Evolutionary conservation across 1,284 basidiomycete species (phyloP).

Genomic region (Cryptococcus sp.): DNA sequence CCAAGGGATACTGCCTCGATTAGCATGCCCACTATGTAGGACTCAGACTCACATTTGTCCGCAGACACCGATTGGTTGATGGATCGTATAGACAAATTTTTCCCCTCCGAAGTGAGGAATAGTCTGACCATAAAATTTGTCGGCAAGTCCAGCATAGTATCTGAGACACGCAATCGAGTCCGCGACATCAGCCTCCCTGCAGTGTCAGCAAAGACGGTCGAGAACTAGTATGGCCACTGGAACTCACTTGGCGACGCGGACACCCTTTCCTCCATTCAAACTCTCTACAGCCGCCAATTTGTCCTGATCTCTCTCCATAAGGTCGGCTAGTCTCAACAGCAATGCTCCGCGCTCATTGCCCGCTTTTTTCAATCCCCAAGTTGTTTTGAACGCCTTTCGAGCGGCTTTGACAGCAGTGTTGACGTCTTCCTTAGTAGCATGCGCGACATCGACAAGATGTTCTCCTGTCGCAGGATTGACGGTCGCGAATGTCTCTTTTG

Average conservation of each 20-base stretch:
- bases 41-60: constrained; percentile 67
- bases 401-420: constrained; percentile 78
- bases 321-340: constrained; percentile 80
- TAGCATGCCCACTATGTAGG: neutral
- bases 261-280: constrained; percentile 76
- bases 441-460: constrained; percentile 30
- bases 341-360: constrained; percentile 73
- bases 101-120: constrained; percentile 47
- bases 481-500: constrained; percentile 26
- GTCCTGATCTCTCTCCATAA: constrained; percentile 77
- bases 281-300: constrained; percentile 68
- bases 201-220: constrained; percentile 20
- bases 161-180: constrained; percentile 75
- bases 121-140: constrained; percentile 59
- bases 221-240: too few relatives aligned
- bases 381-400: constrained; percentile 71
- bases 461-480: constrained; percentile 57
- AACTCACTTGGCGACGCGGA: constrained; percentile 63
- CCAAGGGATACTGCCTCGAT: constrained; percentile 67
- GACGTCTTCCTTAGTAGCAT: constrained; percentile 58
- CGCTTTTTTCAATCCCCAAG: constrained; percentile 84
- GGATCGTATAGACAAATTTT: constrained; percentile 79
- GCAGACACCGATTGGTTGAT: constrained; percentile 91
- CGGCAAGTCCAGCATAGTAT: constrained; percentile 66
- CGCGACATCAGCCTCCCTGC: constrained; percentile 75